Base-by-base conservation (phyloP, 495 filamentous ascomycete species). In the Penicillium steckii region DNA sequence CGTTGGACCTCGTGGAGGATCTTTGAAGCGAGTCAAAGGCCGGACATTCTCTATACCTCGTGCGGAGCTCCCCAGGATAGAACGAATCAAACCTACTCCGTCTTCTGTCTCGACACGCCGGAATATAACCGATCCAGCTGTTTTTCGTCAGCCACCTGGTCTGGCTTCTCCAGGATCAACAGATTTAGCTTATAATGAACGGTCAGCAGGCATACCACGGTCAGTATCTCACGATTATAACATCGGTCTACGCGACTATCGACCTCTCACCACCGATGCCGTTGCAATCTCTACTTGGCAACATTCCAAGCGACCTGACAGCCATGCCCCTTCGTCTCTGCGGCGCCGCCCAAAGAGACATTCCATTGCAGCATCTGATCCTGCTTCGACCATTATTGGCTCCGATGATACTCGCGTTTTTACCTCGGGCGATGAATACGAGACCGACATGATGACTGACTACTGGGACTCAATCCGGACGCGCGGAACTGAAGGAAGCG, bases 391-490 rank as follows among this genome's bases (percentile, higher is more conserved):
- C 2, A 68, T 92, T 21, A 82, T 89, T 29, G 89, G 90, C 27
- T 96, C 92, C 17, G 93, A 98, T 55, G 87, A 94, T 56, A 82
- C 82, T 35, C 85, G 87, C 47, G 85, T 85, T 15, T 85, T 90
- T 50, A 78, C 79, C 9, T 91, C 85, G 2, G 83, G 85, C 4
- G 91, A 93, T 46, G 92, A 95, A 55, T 89, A 95, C 46, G 91
- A 95, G 48, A 84, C 83, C 3, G 91, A 95, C 59, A 84, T 89
- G 50, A 81, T 88, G 69, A 96, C 88, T 58, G 94, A 97, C 57
- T 93, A 91, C 41, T 97, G 89, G 71, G 94, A 97, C 67, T 97
- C 92, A 13, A 74, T 94, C 54, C 85, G 91, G 50, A 96, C 93
- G 8, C 81, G 86, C 44, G 83, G 84, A 21, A 95, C 91, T 6